phyloP scores from a whole-genome alignment of 2,329 filamentous ascomycete genomes.

The Aureobasidium uvarum region DNA sequence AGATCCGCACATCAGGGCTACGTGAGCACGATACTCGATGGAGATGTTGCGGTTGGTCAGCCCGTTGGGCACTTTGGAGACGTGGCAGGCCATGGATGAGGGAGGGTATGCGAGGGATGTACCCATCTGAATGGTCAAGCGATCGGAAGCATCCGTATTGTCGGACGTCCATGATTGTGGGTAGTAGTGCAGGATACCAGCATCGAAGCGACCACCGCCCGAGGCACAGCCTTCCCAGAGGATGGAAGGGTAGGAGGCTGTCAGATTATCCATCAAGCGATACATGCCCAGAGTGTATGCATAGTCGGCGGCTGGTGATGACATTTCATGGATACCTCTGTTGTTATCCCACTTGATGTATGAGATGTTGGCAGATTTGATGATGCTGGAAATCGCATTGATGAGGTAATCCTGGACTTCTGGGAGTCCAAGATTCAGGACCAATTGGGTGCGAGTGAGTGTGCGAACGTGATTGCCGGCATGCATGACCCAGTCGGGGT shows the following conservation, averaged over 20 bases:
- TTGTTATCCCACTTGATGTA: slow-evolving; percentile 72
- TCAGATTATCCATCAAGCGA: slow-evolving; percentile 60
- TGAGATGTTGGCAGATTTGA: slow-evolving; percentile 54
- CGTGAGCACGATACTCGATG: slow-evolving; percentile 61
- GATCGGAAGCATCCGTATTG: slow-evolving; percentile 62
- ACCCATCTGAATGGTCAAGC: slow-evolving; percentile 62
- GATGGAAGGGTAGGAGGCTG: slow-evolving; percentile 58
- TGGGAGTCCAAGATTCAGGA: slow-evolving; percentile 59
- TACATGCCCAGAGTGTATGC: slow-evolving; percentile 64
- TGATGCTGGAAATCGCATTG: slow-evolving; percentile 53
- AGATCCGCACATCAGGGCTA: slow-evolving; percentile 67
- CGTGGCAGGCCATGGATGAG: slow-evolving; percentile 64
- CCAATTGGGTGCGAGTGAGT: slow-evolving; percentile 57
- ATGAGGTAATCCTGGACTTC: slow-evolving; percentile 66
- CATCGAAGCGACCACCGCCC: slow-evolving; percentile 63
- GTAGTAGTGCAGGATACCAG: slow-evolving; percentile 63
- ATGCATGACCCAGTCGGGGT: slow-evolving; percentile 64
- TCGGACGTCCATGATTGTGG: slow-evolving; percentile 66
- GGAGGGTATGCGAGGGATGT: slow-evolving; percentile 63
- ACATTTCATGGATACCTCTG: slow-evolving; percentile 60
- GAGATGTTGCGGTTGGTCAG: slow-evolving; percentile 57
- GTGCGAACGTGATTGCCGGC: slow-evolving; percentile 58
- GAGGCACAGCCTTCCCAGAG: slow-evolving; percentile 67
- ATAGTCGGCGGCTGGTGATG: slow-evolving; percentile 55
- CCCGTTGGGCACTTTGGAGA: slow-evolving; percentile 61